These are phyloP conservation scores for Torulaspora franciscae DNA, from an alignment of 805 yeast genomes.

Conservation along the genomic window DNA sequence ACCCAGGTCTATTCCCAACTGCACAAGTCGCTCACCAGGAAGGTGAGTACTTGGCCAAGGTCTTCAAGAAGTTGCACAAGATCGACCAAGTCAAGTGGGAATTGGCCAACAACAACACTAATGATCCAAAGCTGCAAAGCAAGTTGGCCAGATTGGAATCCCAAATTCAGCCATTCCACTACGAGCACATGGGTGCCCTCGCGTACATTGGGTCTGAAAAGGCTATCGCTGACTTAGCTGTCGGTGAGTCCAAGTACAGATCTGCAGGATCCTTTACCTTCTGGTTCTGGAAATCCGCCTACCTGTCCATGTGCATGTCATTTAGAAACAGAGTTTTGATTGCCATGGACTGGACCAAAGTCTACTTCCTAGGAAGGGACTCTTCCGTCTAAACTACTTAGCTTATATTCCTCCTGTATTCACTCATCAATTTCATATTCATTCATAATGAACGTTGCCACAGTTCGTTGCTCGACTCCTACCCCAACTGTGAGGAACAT, in stretches of 20 bases:
- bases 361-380: conserved; percentile 87
- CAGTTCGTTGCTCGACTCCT: too few species aligned
- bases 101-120: conserved; percentile 37
- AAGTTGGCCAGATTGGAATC: conserved; percentile 41
- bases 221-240: conserved; percentile 87
- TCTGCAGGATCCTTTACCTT: conserved; percentile 84
- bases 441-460: too few species aligned
- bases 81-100: conserved; percentile 53
- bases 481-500: too few species aligned
- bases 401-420: conserved; percentile 1
- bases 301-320: conserved; percentile 86
- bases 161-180: conserved; percentile 59
- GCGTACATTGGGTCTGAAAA: conserved; percentile 92
- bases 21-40: conserved; percentile 97
- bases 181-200: conserved; percentile 85
- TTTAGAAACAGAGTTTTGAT: conserved; percentile 85
- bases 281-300: conserved; percentile 92
- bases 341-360: conserved; percentile 83
- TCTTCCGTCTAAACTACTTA: conserved; percentile 35
- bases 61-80: conserved; percentile 60
- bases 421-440: not conserved
- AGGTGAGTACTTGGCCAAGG: conserved; percentile 73
- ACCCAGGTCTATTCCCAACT: conserved; percentile 86
- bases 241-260: conserved; percentile 71
- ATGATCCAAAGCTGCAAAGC: conserved; percentile 38